A percentile compares a stretch with the other conserved stretches of the same genome.
Conservation (phyloP, 2,329 filamentous ascomycete species). For the Aureobasidium mangrovei region DNA sequence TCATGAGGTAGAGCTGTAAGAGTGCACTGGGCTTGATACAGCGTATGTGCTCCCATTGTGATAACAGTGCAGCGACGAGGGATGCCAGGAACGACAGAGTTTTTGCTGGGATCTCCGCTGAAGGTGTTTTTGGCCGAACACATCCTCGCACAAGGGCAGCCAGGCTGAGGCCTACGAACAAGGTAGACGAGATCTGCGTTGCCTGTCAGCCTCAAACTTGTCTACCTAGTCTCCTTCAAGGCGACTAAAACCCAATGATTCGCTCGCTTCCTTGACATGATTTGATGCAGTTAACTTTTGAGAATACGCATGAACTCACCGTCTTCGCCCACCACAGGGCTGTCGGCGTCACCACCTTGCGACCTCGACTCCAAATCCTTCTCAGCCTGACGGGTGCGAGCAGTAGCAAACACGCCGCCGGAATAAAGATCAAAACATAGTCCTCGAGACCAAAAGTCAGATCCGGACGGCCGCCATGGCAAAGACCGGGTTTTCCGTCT, state of each 20-base stretch:
- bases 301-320: conserved; percentile 2
- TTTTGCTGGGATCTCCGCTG: conserved; percentile 21
- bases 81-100: conserved; percentile 21
- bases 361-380: conserved; percentile 20
- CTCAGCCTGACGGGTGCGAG: conserved; percentile 23
- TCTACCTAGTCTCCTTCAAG: too few relatives aligned
- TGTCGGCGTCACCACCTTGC: conserved; percentile 19
- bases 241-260: too few relatives aligned
- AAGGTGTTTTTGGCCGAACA: not conserved
- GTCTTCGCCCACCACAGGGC: conserved; percentile 21
- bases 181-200: conserved; percentile 12
- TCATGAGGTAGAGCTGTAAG: conserved; percentile 24
- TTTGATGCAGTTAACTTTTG: too few relatives aligned
- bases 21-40: conserved; percentile 23
- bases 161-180: conserved; percentile 21
- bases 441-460: conserved; percentile 25
- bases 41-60: conserved; percentile 23
- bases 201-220: not conserved
- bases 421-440: conserved; percentile 23
- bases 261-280: too few relatives aligned
- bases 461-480: conserved; percentile 15
- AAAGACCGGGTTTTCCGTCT: not conserved
- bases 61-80: conserved; percentile 19
- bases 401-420: conserved; percentile 21
- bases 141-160: conserved; percentile 17